phyloP scores from a whole-genome alignment of 768 basidiomycete genomes.

The Serpula lacrymans region DNA sequence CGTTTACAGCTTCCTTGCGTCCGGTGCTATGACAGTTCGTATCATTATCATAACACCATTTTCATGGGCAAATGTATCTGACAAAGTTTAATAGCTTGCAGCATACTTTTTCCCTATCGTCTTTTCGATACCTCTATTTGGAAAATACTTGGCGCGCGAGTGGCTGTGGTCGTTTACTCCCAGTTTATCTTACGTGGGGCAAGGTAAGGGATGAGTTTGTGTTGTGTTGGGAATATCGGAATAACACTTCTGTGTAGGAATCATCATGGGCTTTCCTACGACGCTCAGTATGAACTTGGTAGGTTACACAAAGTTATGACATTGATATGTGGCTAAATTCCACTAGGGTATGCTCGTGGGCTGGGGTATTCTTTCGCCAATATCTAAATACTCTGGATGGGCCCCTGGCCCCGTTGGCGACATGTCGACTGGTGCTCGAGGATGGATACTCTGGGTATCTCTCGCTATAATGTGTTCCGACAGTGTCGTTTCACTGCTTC shows the following conservation, averaged over 20 bases:
- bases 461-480: constrained; percentile 96
- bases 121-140: constrained; percentile 85
- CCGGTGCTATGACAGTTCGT: constrained; percentile 73
- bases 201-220: constrained; percentile 48
- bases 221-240: neutral
- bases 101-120: constrained; percentile 89
- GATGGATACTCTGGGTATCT: constrained; percentile 96
- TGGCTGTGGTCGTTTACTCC: constrained; percentile 97
- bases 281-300: constrained; percentile 92
- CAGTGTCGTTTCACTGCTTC: constrained; percentile 79
- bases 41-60: neutral
- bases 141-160: constrained; percentile 72
- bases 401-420: constrained; percentile 90
- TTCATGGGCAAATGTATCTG: neutral
- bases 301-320: constrained; percentile 17
- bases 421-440: constrained; percentile 84
- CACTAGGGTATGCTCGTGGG: constrained; percentile 91
- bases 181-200: constrained; percentile 87
- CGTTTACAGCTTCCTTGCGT: constrained; percentile 72
- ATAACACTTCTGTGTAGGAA: constrained; percentile 46
- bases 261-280: constrained; percentile 97
- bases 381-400: constrained; percentile 82
- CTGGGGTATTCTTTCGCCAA: constrained; percentile 90
- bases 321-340: neutral
- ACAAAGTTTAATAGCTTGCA: constrained; percentile 49